These are phyloP conservation scores for Aspergillus versicolor DNA, from an alignment of 2,329 filamentous ascomycete species.

Conservation along the genomic window DNA sequence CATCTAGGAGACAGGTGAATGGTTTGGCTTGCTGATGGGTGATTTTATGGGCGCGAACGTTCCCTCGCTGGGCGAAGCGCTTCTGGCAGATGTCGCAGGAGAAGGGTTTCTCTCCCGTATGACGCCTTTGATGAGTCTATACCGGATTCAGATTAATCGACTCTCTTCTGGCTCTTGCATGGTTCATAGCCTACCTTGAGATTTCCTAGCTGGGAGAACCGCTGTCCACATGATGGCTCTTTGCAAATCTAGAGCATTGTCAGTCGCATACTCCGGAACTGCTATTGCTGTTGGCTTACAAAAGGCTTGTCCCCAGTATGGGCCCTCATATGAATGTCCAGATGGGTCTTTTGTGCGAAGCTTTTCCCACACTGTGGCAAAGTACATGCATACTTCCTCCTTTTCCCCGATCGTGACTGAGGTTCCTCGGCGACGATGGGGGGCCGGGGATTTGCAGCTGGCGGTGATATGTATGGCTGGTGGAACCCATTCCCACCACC, in stretches of 20 bases:
- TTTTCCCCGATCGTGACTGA: constrained; percentile 37
- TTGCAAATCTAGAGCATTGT: constrained; percentile 59
- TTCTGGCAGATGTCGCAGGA: constrained; percentile 77
- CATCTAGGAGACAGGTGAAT: constrained; percentile 77
- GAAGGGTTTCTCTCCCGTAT: constrained; percentile 85
- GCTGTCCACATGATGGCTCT: constrained; percentile 69
- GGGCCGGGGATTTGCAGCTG: constrained; percentile 19
- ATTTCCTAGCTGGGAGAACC: constrained; percentile 88
- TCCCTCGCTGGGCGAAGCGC: constrained; percentile 80
- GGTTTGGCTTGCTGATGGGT: constrained; percentile 76
- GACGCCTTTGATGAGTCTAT: constrained; percentile 80
- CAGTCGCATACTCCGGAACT: background rate
- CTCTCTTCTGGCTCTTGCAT: background rate
- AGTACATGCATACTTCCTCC: constrained; percentile 71
- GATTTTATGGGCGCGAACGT: constrained; percentile 78
- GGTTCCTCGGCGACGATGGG: constrained; percentile 34
- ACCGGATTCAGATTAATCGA: background rate
- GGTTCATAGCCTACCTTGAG: constrained; percentile 62
- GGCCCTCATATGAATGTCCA: constrained; percentile 82
- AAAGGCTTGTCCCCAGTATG: constrained; percentile 92
- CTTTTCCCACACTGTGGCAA: constrained; percentile 73
- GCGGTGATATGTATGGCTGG: constrained; percentile 22
- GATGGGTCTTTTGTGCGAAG: constrained; percentile 88
- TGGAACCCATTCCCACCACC: constrained; percentile 21
- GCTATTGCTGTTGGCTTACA: constrained; percentile 53